Evolutionary conservation across 2,329 filamentous ascomycete genomes (phyloP).

Genomic region (Paraphaeosphaeria minitans): DNA sequence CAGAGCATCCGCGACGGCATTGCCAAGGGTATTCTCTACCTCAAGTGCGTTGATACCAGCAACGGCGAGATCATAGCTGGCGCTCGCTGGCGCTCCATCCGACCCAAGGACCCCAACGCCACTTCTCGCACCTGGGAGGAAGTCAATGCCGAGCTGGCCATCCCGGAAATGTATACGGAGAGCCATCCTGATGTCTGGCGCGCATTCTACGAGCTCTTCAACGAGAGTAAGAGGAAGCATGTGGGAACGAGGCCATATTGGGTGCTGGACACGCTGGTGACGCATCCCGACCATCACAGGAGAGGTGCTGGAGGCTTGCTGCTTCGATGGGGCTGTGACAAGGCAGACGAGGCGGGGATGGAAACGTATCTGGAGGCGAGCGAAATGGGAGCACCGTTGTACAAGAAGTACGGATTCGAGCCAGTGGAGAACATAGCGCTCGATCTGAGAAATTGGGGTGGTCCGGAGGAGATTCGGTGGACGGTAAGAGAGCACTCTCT

Average conservation of each 20-base stretch:
- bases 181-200: constrained; percentile 30
- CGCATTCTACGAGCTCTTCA: constrained; percentile 28
- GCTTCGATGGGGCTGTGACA: constrained; percentile 37
- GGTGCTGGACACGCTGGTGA: constrained; percentile 40
- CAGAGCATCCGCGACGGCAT: constrained; percentile 30
- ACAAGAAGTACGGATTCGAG: constrained; percentile 39
- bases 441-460: constrained; percentile 38
- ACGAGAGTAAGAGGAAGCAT: constrained; percentile 30
- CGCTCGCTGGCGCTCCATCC: constrained; percentile 36
- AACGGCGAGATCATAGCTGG: constrained; percentile 37
- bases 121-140: constrained; percentile 33
- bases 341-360: constrained; percentile 38
- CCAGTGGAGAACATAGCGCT: constrained; percentile 31
- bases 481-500: constrained; percentile 29
- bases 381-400: constrained; percentile 40
- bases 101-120: constrained; percentile 21
- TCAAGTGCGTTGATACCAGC: constrained; percentile 35
- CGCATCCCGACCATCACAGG: constrained; percentile 35
- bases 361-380: constrained; percentile 42
- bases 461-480: constrained; percentile 31
- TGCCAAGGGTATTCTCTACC: constrained; percentile 29
- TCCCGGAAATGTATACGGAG: constrained; percentile 36
- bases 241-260: constrained; percentile 32
- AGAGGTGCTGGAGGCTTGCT: constrained; percentile 42
- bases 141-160: constrained; percentile 28